Conservation (phyloP, 768 basidiomycete species). For the Lentinula edodes region DNA sequence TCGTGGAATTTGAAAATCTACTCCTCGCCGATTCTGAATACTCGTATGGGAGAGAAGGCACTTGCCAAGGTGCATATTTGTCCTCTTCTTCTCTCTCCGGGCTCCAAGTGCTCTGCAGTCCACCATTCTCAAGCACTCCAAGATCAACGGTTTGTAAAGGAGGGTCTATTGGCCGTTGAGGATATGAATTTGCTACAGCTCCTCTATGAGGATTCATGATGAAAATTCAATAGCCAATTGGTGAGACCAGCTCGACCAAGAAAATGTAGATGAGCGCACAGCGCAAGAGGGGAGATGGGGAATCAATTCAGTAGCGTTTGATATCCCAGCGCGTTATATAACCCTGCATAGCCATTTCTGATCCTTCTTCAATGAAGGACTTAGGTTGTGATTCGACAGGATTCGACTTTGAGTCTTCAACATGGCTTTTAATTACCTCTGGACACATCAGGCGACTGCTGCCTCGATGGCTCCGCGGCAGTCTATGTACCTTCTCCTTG, state of each 20-base stretch:
- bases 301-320: background rate
- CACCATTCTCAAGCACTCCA: conserved; percentile 3
- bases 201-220: conserved; percentile 13
- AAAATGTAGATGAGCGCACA: conserved; percentile 2
- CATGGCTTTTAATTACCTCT: no score
- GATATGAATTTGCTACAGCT: conserved; percentile 14
- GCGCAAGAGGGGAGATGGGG: conserved; percentile 2
- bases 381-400: no score
- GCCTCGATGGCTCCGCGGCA: no score
- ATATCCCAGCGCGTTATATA: background rate
- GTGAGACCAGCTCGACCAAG: conserved; percentile 20
- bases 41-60: background rate
- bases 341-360: background rate
- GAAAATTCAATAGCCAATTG: conserved; percentile 8
- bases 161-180: conserved; percentile 17
- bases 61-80: background rate
- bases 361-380: no score
- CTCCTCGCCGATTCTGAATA: background rate
- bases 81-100: conserved; percentile 9
- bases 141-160: conserved; percentile 9
- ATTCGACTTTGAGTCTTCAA: no score
- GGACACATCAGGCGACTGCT: no score
- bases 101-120: conserved; percentile 5
- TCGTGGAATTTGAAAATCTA: conserved; percentile 1
- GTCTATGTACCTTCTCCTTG: no score